A percentile compares a stretch with the other conserved stretches of the same genome.
phyloP scores from a whole-genome alignment of 768 basidiomycete species.

The Lentinula sp. region DNA sequence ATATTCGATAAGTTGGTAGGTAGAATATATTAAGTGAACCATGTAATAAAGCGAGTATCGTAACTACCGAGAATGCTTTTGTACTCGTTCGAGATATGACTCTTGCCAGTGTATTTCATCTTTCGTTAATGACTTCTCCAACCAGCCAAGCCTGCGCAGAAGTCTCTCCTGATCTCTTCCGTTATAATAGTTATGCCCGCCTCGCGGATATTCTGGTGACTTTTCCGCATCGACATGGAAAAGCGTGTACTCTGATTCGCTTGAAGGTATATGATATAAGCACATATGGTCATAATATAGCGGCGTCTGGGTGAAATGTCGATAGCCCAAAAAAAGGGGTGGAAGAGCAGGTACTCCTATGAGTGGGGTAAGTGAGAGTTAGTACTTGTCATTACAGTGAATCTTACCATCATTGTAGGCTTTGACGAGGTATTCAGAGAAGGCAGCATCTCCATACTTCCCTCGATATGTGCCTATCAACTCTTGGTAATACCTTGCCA shows the following conservation, averaged over 20 bases:
- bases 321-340: constrained; percentile 43
- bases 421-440: constrained; percentile 46
- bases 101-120: constrained; percentile 36
- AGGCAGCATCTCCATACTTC: constrained; percentile 24
- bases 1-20: too few species aligned
- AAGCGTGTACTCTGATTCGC: constrained; percentile 38
- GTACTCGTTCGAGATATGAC: constrained; percentile 22
- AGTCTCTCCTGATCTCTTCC: constrained; percentile 46
- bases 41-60: too few species aligned
- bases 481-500: constrained; percentile 36
- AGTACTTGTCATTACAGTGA: not conserved
- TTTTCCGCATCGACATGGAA: constrained; percentile 27
- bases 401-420: constrained; percentile 50
- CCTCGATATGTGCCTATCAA: constrained; percentile 26
- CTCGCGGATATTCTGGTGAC: constrained; percentile 34
- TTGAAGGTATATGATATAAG: constrained; percentile 39
- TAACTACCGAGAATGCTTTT: not conserved
- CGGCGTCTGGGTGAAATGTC: constrained; percentile 42
- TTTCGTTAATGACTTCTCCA: constrained; percentile 27
- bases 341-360: constrained; percentile 54
- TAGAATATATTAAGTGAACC: too few species aligned
- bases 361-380: not conserved
- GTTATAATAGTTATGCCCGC: constrained; percentile 63
- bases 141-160: constrained; percentile 33
- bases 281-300: constrained; percentile 43